Percentiles rank a stretch among this genome's conserved stretches.
These are phyloP conservation scores for Phoma sp. DNA, from an alignment of 2,329 filamentous ascomycete species.

Conservation along the genomic window DNA sequence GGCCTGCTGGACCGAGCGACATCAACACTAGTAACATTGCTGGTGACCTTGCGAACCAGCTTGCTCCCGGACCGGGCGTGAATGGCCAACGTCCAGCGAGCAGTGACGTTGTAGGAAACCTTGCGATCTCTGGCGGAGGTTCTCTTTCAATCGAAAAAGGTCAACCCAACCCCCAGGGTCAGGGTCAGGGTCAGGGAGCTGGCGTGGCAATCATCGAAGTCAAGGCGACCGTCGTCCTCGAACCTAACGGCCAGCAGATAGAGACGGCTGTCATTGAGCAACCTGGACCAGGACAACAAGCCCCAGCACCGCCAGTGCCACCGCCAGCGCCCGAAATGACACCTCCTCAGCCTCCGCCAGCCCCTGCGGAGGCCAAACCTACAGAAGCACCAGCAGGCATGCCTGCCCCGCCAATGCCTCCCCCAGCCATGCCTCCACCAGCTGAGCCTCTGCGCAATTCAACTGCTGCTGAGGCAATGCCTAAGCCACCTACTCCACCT, in stretches of 20 bases:
- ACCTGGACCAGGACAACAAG: conserved; percentile 13
- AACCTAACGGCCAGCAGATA: conserved; percentile 18
- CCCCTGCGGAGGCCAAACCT: conserved; percentile 11
- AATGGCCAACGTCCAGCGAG: conserved; percentile 9
- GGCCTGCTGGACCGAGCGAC: conserved; percentile 11
- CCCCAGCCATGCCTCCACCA: conserved; percentile 17
- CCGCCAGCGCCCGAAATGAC: conserved; percentile 3
- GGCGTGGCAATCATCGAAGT: conserved; percentile 16
- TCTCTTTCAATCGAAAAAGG: neutral
- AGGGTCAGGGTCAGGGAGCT: conserved; percentile 13
- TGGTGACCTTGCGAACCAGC: conserved; percentile 28
- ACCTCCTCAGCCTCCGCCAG: conserved; percentile 5
- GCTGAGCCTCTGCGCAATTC: conserved; percentile 3
- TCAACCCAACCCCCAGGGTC: conserved; percentile 13
- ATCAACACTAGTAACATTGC: conserved; percentile 21
- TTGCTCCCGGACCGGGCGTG: conserved; percentile 20
- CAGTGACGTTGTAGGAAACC: conserved; percentile 10
- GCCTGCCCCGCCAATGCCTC: no score
- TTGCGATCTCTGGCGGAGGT: conserved; percentile 11
- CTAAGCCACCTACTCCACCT: conserved; percentile 9
- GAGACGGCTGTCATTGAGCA: conserved; percentile 17
- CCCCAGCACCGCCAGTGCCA: conserved; percentile 11
- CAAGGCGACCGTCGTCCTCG: conserved; percentile 22
- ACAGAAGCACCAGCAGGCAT: conserved; percentile 13
- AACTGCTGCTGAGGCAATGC: conserved; percentile 1